phyloP scores from a whole-genome alignment of 2,329 filamentous ascomycete genomes.

The Colletotrichum plurivorum region DNA sequence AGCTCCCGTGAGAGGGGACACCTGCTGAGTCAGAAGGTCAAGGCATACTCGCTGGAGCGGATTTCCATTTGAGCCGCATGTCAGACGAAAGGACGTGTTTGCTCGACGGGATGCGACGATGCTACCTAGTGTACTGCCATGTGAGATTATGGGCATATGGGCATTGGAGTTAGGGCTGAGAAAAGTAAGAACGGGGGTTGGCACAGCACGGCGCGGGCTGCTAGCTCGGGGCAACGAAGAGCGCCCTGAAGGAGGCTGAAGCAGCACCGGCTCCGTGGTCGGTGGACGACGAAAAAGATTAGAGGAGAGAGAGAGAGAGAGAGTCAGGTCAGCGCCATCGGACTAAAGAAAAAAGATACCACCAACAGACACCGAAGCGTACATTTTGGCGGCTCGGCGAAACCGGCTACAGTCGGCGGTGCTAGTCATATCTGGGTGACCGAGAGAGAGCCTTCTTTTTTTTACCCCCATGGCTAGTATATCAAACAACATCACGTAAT shows the following conservation, averaged over 20 bases:
- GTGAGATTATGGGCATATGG: slow-evolving; percentile 25
- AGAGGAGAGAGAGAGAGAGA: not conserved
- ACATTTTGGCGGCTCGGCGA: slow-evolving; percentile 14
- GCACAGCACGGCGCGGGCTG: slow-evolving; percentile 9
- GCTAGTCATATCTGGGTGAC: not conserved
- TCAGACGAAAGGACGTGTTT: slow-evolving; percentile 12
- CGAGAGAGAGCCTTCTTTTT: not conserved
- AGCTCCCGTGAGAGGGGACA: slow-evolving; percentile 82
- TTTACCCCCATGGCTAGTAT: slow-evolving; percentile 1
- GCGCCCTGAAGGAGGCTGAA: slow-evolving; percentile 18
- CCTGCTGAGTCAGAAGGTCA: slow-evolving; percentile 83
- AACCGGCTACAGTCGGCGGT: slow-evolving; percentile 17
- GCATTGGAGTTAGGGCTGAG: slow-evolving; percentile 32
- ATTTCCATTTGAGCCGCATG: slow-evolving; percentile 70
- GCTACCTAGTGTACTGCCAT: slow-evolving; percentile 8
- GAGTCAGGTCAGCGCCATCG: not conserved
- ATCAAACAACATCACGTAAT: slow-evolving; percentile 9
- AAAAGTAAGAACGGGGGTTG: not conserved
- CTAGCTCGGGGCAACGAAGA: slow-evolving; percentile 1
- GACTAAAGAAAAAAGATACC: slow-evolving; percentile 30
- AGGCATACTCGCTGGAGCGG: slow-evolving; percentile 86
- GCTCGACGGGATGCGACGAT: not conserved
- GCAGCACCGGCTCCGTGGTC: not conserved
- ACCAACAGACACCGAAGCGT: slow-evolving; percentile 37
- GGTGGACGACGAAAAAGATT: not conserved